phyloP scores from a whole-genome alignment of 306 rosid species.

The Bauhinia variegata region DNA sequence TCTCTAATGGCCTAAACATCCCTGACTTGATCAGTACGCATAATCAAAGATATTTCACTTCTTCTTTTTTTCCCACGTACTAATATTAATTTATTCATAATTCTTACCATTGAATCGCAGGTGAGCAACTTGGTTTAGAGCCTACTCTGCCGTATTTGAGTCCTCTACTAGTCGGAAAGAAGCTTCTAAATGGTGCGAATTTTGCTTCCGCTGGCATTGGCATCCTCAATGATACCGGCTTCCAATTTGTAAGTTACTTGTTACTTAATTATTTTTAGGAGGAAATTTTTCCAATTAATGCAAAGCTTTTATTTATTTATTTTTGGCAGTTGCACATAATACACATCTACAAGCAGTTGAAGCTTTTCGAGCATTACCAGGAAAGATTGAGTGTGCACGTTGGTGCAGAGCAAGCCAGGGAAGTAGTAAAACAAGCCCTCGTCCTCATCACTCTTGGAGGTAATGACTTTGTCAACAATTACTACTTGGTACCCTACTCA shows the following conservation, averaged over 20 bases:
- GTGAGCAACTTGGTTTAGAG: slow-evolving; percentile 72
- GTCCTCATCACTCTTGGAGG: slow-evolving; percentile 83
- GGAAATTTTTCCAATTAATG: too few species aligned
- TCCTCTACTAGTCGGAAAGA: slow-evolving; percentile 59
- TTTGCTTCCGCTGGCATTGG: slow-evolving; percentile 96
- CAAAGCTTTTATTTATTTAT: not conserved
- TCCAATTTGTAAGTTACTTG: slow-evolving; percentile 69
- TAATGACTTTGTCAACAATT: slow-evolving; percentile 88
- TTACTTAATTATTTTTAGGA: too few species aligned
- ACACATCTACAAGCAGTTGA: slow-evolving; percentile 58
- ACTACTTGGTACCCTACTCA: slow-evolving; percentile 75
- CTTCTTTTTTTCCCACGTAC: too few species aligned
- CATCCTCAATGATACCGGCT: slow-evolving; percentile 83
- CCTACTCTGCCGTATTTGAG: slow-evolving; percentile 84
- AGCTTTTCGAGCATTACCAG: slow-evolving; percentile 66
- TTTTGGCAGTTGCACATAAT: slow-evolving; percentile 71
- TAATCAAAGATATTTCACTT: not conserved
- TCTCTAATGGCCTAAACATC: slow-evolving; percentile 89
- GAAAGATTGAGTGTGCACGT: slow-evolving; percentile 55
- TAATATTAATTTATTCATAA: too few species aligned
- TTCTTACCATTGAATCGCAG: too few species aligned
- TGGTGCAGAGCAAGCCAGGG: slow-evolving; percentile 48
- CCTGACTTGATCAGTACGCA: slow-evolving; percentile 72
- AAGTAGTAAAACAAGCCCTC: slow-evolving; percentile 60
- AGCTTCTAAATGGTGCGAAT: slow-evolving; percentile 78